These are phyloP conservation scores for Sequoia sempervirens DNA, from an alignment of 75 land plant species.

Conservation along the genomic window DNA sequence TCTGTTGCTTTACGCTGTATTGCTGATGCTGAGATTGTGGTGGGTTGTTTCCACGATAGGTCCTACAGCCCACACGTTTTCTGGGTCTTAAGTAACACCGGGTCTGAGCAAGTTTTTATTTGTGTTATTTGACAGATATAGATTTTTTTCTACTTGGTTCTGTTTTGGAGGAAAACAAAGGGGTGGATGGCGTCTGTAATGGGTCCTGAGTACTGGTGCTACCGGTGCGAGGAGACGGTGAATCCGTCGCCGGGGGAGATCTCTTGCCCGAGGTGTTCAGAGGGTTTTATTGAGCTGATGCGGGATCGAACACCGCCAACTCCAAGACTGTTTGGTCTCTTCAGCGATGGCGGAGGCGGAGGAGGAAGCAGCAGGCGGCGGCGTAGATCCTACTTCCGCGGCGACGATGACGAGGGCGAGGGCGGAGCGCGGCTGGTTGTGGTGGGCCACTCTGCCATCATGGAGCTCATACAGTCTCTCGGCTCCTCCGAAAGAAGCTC, in stretches of 20 bases:
- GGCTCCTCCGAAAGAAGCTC: constrained; percentile 16
- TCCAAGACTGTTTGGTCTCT: background rate
- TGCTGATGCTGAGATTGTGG: too few species aligned
- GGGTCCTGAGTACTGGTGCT: constrained; percentile 52
- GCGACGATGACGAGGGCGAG: background rate
- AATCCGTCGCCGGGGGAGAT: constrained; percentile 22
- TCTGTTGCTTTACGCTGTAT: background rate
- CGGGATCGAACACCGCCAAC: background rate
- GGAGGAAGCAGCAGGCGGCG: background rate
- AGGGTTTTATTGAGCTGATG: constrained; percentile 64
- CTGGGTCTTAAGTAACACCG: background rate
- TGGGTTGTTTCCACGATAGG: background rate
- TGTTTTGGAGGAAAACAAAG: background rate
- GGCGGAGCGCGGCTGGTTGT: constrained; percentile 28
- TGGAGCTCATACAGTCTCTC: constrained; percentile 28
- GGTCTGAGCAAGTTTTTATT: background rate
- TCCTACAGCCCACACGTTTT: background rate
- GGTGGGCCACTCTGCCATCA: constrained; percentile 30
- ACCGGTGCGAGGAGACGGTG: constrained; percentile 37
- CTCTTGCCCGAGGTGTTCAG: constrained; percentile 53
- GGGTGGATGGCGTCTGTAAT: constrained; percentile 27
- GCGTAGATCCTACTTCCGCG: constrained; percentile 27
- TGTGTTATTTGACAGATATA: background rate
- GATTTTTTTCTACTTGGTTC: background rate
- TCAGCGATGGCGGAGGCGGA: background rate